Evolutionary conservation across 495 filamentous ascomycete species (phyloP).

Genomic region (Aspergillus nidulans): DNA sequence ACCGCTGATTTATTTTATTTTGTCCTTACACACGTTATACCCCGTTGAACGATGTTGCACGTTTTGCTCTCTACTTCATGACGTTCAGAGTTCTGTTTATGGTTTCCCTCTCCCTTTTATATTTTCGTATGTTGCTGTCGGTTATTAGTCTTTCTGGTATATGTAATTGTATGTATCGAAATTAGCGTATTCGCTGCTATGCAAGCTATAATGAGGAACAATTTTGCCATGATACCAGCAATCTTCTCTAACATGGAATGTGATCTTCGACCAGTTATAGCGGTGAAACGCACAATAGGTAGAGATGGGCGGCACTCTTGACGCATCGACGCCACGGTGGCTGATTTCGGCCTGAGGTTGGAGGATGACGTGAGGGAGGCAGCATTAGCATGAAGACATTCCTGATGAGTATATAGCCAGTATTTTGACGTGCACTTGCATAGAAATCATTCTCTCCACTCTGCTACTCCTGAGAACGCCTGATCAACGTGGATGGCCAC

Average conservation of each 20-base stretch:
- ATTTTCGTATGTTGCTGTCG: background rate
- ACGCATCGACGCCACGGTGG: background rate
- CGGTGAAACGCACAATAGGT: too few species aligned
- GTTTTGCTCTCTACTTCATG: constrained; percentile 3
- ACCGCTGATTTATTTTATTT: constrained; percentile 7
- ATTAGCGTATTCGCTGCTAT: constrained; percentile 13
- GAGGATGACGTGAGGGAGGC: constrained; percentile 1
- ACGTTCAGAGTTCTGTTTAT: background rate
- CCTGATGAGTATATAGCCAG: background rate
- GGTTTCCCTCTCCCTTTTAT: background rate
- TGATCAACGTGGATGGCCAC: background rate
- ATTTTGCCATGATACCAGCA: background rate
- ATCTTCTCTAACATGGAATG: background rate
- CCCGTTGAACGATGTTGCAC: constrained; percentile 17
- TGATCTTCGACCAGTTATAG: background rate
- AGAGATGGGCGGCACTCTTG: too few species aligned
- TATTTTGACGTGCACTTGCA: too few species aligned
- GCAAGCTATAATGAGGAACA: constrained; percentile 16
- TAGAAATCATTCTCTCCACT: background rate
- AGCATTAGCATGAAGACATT: background rate
- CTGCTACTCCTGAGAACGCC: background rate
- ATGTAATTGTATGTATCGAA: constrained; percentile 13
- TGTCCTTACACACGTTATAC: constrained; percentile 15
- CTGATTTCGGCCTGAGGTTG: background rate
- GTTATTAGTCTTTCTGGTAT: constrained; percentile 3